phyloP scores from a whole-genome alignment of 768 basidiomycete species.

The Boletus sp. region DNA sequence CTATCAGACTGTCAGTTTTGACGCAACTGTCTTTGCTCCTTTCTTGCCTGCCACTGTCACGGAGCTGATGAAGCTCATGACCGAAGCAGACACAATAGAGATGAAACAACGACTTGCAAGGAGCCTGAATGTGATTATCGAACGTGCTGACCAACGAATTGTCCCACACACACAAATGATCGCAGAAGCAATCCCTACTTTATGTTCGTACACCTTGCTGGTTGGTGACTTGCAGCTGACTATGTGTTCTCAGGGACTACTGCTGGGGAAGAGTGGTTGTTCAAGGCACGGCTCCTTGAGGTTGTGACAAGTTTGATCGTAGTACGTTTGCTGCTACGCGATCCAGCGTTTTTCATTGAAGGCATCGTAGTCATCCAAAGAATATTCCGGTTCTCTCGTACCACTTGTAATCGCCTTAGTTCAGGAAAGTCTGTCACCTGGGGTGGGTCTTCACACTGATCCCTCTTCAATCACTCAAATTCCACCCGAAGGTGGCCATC shows the following conservation, averaged over 20 bases:
- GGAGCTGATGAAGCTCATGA: conserved; percentile 67
- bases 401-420: conserved; percentile 61
- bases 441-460: conserved; percentile 35
- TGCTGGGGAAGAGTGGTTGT: conserved; percentile 65
- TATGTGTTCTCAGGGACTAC: conserved; percentile 51
- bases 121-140: conserved; percentile 67
- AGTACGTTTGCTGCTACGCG: conserved; percentile 38
- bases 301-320: conserved; percentile 68
- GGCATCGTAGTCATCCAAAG: conserved; percentile 57
- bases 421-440: conserved; percentile 57
- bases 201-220: conserved; percentile 52
- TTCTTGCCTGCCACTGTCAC: conserved; percentile 58
- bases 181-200: conserved; percentile 57
- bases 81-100: conserved; percentile 72
- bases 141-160: conserved; percentile 53
- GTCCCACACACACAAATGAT: conserved; percentile 61
- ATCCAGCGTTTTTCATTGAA: neutral
- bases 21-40: conserved; percentile 61
- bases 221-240: conserved; percentile 2
- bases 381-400: conserved; percentile 53
- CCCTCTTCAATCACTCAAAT: neutral
- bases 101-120: conserved; percentile 71
- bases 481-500: conserved; percentile 48
- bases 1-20: conserved; percentile 60
- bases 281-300: conserved; percentile 66